Evolutionary conservation across 352 stramenopile species (phyloP).

Genomic region (Pythium oligandrum): DNA sequence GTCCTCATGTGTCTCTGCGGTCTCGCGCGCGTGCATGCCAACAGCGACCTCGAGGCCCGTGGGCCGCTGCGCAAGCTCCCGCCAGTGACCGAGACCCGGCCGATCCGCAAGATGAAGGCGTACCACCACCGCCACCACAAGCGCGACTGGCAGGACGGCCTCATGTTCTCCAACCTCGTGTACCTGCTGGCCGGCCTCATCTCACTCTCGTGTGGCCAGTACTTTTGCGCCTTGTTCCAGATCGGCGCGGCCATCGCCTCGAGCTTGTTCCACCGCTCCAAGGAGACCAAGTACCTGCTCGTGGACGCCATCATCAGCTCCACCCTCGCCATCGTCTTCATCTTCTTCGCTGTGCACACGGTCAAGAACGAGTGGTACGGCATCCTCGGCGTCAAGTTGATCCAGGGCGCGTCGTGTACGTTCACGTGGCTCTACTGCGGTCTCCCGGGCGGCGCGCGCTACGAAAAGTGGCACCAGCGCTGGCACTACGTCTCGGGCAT

Average conservation of each 20-base stretch:
- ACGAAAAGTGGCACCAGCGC: slow-evolving; percentile 76
- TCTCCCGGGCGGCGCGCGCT: slow-evolving; percentile 59
- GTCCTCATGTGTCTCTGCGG: slow-evolving; percentile 33
- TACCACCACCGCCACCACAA: slow-evolving; percentile 28
- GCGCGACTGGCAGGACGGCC: slow-evolving; percentile 70
- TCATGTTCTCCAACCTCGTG: slow-evolving; percentile 81
- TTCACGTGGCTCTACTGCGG: slow-evolving; percentile 85
- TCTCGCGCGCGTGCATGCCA: slow-evolving; percentile 17
- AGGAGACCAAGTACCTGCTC: slow-evolving; percentile 79
- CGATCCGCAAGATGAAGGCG: slow-evolving; percentile 28
- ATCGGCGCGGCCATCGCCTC: slow-evolving; percentile 62
- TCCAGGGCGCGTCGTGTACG: slow-evolving; percentile 43
- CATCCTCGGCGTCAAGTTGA: slow-evolving; percentile 59
- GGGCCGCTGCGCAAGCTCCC: slow-evolving; percentile 30
- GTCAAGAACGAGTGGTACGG: slow-evolving; percentile 74
- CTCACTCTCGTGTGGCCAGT: slow-evolving; percentile 66
- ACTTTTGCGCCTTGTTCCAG: slow-evolving; percentile 70
- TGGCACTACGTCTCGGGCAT: slow-evolving; percentile 81
- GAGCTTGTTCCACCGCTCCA: slow-evolving; percentile 76
- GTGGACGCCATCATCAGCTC: slow-evolving; percentile 77
- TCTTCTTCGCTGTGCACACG: slow-evolving; percentile 62
- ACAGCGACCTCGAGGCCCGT: slow-evolving; percentile 15
- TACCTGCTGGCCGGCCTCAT: slow-evolving; percentile 65
- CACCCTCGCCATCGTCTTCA: slow-evolving; percentile 60
- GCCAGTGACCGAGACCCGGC: slow-evolving; percentile 16